Evolutionary conservation across 352 stramenopile genomes (phyloP), one percentile per base, ranked within the genome.

Genomic region (Phytophthora uliginosa): DNA sequence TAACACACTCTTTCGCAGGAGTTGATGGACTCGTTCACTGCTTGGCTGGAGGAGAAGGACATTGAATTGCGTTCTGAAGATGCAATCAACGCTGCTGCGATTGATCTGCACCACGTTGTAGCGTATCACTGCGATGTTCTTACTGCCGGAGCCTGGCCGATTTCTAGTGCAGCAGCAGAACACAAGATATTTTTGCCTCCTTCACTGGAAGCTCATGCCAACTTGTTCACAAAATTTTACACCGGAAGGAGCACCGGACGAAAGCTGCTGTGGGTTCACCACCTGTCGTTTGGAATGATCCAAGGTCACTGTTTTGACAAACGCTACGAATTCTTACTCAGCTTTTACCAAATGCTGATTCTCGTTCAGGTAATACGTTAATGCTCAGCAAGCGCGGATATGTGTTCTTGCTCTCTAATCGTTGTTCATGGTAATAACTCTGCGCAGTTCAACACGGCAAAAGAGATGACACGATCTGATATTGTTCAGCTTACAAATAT

Each of bases 261-360:
- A 28, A 95, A 94, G 69, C 80, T 96, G 4, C 34, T 94, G 48
- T 95, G 88, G 88, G 79, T 95, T 26, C 87, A 96, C 40, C 78
- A 93, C 47, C 55, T 95, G 31, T 95, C 90, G 12, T 92, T 85
- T 60, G 90, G 90, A 15, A 85, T 90, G 51, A 48, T 96, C 2
- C 90, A 92, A 64, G 74, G 83, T 28, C 79, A 79, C 38, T 91
- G 86, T 17, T 91, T 94, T 62, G 84, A 86, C 47, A 92, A 91
- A 57, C 79, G 80, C 48, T 96, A 95, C 59, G 90, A 96, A 51
- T 88, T 95, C 42, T 81, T 86, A 7, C 71, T 94, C 13, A 96
- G 87, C 68, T 94, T 95, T 50, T 95, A 95, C 34, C 90, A 96
- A 64, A 95, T 96, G 72, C 57, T 95, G 15, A 80, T 95, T 51